Evolutionary conservation across 2,329 filamentous ascomycete species (phyloP), one percentile per base, ranked within the genome.

Genomic region (Xylariales sp.): DNA sequence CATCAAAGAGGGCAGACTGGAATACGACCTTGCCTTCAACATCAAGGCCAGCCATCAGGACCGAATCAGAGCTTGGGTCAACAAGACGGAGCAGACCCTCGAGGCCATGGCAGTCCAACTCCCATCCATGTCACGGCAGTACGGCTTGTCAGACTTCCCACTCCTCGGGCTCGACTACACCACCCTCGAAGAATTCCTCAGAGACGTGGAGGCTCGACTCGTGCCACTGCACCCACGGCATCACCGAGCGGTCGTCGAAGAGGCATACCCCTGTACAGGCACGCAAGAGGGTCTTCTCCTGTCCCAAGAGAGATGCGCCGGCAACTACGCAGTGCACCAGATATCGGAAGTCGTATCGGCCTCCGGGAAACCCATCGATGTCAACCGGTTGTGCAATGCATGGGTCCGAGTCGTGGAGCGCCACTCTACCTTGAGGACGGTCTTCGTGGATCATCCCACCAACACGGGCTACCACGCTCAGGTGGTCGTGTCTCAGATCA

Each of bases 271-370:
- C 20, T 43, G 41, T 16, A 38, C 41, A 8, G 41, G 41, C 8
- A 38, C 31, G 1, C 41, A 43, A 14, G 41, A 43, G 25, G 41
- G 41, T 9, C 35, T 43, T 20, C 21, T 43, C 5, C 35, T 43
- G 3, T n/a, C 41, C 3, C 41, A 43, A 22, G 41, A 29, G 14
- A 43, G 34, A 20, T 16, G 28, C n/a, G 35, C 41, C 15, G 33
- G 41, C 21, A 43, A 43, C 14, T 43, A 43, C 20, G 41, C 41
- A 15, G 41, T 43, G 1, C 41, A 43, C 15, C 34, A 38, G 15
- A 43, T 38, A 4, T 16, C 36, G 5, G 41, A 43, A 9, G 35
- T 43, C 7, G 28, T 38, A 10, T 18, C 41, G 19, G 27, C 28
- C 3, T 16, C 15, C n/a, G 28, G 34, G 5, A 21, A 21, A 3